Evolutionary conservation across 129 eudicot genomes (phyloP).

Genomic region (Pittosporum tobira): DNA sequence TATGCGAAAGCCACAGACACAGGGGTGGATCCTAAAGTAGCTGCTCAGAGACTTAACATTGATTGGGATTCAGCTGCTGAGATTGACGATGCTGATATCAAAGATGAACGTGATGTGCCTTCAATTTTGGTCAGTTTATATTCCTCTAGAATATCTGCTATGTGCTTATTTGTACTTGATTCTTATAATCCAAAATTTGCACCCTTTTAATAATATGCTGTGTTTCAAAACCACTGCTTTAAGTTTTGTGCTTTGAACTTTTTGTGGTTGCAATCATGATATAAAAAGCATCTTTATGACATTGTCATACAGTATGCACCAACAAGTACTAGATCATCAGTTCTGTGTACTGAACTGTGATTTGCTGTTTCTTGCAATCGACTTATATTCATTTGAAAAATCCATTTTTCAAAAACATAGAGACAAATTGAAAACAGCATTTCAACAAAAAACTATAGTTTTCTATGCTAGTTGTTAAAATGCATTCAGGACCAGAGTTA

Average conservation of each 20-base stretch:
- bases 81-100: constrained; percentile 45
- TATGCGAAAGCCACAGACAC: constrained; percentile 84
- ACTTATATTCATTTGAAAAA: too few species aligned
- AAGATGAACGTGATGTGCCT: constrained; percentile 69
- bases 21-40: constrained; percentile 67
- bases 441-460: too few species aligned
- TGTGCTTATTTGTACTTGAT: background rate
- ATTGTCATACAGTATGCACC: background rate
- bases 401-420: background rate
- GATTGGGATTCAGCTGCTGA: constrained; percentile 97
- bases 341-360: background rate
- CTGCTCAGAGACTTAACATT: constrained; percentile 78
- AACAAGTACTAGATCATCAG: background rate
- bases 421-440: background rate
- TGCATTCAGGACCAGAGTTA: background rate
- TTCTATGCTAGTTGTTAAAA: too few species aligned
- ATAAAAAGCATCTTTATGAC: background rate
- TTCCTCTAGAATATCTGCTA: background rate
- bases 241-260: too few species aligned
- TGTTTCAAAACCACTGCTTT: background rate
- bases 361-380: too few species aligned
- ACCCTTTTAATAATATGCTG: background rate
- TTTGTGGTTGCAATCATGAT: too few species aligned
- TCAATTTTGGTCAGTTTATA: constrained; percentile 45
- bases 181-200: background rate